Evolutionary conservation across 768 basidiomycete genomes (phyloP).

Genomic region (Punctularia strigosozonata): DNA sequence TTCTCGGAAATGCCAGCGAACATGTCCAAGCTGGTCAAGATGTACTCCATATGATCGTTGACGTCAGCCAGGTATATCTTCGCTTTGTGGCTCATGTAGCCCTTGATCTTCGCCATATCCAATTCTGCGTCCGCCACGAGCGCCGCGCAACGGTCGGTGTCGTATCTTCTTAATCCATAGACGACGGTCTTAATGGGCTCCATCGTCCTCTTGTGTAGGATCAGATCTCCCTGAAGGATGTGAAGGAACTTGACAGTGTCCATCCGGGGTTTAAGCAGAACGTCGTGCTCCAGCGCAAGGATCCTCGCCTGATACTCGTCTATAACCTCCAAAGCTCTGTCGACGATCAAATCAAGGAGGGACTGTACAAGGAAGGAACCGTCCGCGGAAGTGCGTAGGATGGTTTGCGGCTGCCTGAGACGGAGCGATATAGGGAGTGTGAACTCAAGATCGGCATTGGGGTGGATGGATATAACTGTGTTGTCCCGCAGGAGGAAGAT

Average conservation of each 20-base stretch:
- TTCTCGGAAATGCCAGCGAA: slow-evolving; percentile 62
- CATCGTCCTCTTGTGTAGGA: slow-evolving; percentile 61
- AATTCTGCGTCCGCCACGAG: slow-evolving; percentile 30
- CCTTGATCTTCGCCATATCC: slow-evolving; percentile 27
- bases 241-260: slow-evolving; percentile 51
- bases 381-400: slow-evolving; percentile 51
- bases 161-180: slow-evolving; percentile 57
- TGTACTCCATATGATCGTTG: slow-evolving; percentile 66
- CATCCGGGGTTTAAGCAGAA: slow-evolving; percentile 51
- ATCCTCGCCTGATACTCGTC: slow-evolving; percentile 59
- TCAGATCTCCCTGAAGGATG: slow-evolving; percentile 65
- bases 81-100: slow-evolving; percentile 56
- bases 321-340: slow-evolving; percentile 53
- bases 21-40: slow-evolving; percentile 60
- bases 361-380: slow-evolving; percentile 59
- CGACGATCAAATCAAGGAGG: slow-evolving; percentile 56
- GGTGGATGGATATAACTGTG: slow-evolving; percentile 50
- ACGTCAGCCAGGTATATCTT: slow-evolving; percentile 69
- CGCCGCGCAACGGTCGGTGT: slow-evolving; percentile 54
- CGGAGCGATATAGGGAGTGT: slow-evolving; percentile 48
- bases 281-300: slow-evolving; percentile 43
- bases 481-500: slow-evolving; percentile 61
- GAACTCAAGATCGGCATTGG: slow-evolving; percentile 31
- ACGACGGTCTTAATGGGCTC: slow-evolving; percentile 62
- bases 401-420: slow-evolving; percentile 44